A percentile compares a stretch with the other conserved stretches of the same genome.
phyloP scores from a whole-genome alignment of 768 basidiomycete genomes.

The Trametes coccinea region DNA sequence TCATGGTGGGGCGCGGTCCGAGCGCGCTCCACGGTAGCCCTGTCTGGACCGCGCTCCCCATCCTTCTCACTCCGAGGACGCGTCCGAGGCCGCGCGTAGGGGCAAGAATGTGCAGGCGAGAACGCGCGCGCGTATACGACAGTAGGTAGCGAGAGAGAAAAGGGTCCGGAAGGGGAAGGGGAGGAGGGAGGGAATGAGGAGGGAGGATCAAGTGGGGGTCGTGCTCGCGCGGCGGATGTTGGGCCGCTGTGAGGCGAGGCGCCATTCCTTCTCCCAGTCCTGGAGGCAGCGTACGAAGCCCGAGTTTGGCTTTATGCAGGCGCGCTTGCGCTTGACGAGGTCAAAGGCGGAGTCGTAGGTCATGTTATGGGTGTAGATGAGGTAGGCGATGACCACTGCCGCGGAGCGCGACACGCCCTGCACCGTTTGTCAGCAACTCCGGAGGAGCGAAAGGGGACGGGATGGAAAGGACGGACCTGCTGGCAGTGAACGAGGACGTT shows the following conservation, averaged over 20 bases:
- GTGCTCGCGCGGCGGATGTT: constrained; percentile 21
- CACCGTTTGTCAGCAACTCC: constrained; percentile 2
- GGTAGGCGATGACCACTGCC: constrained; percentile 78
- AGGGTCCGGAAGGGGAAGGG: not conserved
- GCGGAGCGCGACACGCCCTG: constrained; percentile 80
- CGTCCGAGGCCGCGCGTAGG: not conserved
- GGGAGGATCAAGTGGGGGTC: constrained; percentile 16
- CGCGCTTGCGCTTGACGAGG: constrained; percentile 61
- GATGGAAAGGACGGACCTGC: constrained; percentile 51
- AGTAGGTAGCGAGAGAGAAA: not conserved
- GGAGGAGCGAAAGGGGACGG: not conserved
- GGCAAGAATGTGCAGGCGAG: not conserved
- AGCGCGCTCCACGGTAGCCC: constrained; percentile 5
- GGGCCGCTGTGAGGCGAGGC: constrained; percentile 17
- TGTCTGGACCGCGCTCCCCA: not conserved
- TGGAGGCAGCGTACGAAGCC: constrained; percentile 55
- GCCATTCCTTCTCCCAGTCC: constrained; percentile 35
- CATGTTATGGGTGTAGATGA: constrained; percentile 75
- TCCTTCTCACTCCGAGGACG: not conserved
- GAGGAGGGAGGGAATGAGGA: not conserved
- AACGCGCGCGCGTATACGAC: not conserved
- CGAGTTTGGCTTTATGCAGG: constrained; percentile 78
- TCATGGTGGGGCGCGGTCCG: constrained; percentile 7
- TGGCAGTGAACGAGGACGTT: constrained; percentile 81
- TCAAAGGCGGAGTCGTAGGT: constrained; percentile 65